These are phyloP conservation scores for Naganishia albida DNA, from an alignment of 1,284 basidiomycete species.

Conservation along the genomic window DNA sequence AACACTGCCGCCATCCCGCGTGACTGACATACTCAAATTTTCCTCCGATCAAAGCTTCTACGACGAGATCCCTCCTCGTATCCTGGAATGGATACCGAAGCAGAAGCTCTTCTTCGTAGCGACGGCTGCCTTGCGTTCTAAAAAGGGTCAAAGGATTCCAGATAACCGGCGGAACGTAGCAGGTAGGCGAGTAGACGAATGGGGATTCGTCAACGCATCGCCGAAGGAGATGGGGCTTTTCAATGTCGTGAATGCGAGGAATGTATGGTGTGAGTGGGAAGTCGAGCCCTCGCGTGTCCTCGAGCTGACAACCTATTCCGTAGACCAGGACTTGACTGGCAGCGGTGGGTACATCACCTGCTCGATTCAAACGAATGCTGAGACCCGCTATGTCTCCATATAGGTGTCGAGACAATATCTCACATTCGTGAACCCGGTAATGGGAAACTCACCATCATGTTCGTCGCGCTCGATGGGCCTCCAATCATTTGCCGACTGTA, in stretches of 20 bases:
- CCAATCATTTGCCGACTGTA: slow-evolving; percentile 35
- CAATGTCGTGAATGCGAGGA: slow-evolving; percentile 26
- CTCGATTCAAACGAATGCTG: background rate
- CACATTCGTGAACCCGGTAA: slow-evolving; percentile 35
- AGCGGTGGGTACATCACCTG: slow-evolving; percentile 20
- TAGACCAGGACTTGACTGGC: slow-evolving; percentile 38
- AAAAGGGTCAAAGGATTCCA: background rate
- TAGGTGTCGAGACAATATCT: slow-evolving; percentile 37
- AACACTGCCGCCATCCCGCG: background rate
- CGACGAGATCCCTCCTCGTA: slow-evolving; percentile 29
- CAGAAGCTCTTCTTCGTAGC: slow-evolving; percentile 34
- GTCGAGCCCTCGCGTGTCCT: too few species aligned
- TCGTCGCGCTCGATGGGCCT: slow-evolving; percentile 34
- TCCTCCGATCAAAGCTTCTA: slow-evolving; percentile 14
- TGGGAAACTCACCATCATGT: slow-evolving; percentile 36
- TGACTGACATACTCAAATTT: background rate
- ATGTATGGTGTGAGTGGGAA: slow-evolving; percentile 31
- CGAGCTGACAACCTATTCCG: background rate
- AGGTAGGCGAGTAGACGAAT: slow-evolving; percentile 18
- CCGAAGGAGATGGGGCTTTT: slow-evolving; percentile 33
- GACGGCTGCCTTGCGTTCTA: slow-evolving; percentile 20
- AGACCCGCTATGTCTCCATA: background rate
- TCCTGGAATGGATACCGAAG: slow-evolving; percentile 30
- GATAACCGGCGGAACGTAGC: slow-evolving; percentile 19
- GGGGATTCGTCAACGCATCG: slow-evolving; percentile 29